Percentiles rank a stretch among this genome's conserved stretches.
Evolutionary conservation across 169 alveolate genomes (phyloP).

Genomic region (Cryptosporidium ryanae): DNA sequence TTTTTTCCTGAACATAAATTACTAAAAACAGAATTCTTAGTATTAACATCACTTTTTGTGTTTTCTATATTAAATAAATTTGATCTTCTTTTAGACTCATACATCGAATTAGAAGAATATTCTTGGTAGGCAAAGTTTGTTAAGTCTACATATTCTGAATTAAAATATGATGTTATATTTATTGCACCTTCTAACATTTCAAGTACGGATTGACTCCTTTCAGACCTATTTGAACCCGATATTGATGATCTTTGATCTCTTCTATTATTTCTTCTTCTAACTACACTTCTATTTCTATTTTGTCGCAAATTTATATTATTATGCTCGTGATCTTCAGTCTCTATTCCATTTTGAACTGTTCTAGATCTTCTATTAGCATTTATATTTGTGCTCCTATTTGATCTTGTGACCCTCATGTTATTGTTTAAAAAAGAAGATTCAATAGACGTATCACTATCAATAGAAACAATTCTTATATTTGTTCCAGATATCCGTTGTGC

Average conservation of each 20-base stretch:
- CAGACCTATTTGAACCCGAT: conserved; percentile 1
- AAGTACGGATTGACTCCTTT: neutral
- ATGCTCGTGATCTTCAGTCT: neutral
- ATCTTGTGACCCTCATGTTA: neutral
- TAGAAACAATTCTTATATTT: conserved; percentile 4
- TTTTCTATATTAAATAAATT: neutral
- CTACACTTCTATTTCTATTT: neutral
- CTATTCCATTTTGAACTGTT: neutral
- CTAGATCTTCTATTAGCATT: neutral
- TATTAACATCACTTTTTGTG: neutral
- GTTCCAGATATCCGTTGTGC: neutral
- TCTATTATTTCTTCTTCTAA: neutral
- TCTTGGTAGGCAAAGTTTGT: conserved; percentile 30
- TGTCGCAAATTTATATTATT: neutral
- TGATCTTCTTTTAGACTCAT: neutral
- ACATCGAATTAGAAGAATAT: conserved; percentile 3
- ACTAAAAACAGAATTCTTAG: neutral
- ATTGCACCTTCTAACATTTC: conserved; percentile 21
- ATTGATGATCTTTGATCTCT: neutral
- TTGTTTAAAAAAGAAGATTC: too few relatives aligned
- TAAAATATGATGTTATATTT: conserved; percentile 6
- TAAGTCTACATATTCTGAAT: conserved; percentile 57
- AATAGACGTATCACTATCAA: neutral
- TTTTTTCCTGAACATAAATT: neutral
- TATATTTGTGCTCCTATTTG: conserved; percentile 2